Evolutionary conservation across 768 basidiomycete species (phyloP).

Genomic region (Boletus edulis): DNA sequence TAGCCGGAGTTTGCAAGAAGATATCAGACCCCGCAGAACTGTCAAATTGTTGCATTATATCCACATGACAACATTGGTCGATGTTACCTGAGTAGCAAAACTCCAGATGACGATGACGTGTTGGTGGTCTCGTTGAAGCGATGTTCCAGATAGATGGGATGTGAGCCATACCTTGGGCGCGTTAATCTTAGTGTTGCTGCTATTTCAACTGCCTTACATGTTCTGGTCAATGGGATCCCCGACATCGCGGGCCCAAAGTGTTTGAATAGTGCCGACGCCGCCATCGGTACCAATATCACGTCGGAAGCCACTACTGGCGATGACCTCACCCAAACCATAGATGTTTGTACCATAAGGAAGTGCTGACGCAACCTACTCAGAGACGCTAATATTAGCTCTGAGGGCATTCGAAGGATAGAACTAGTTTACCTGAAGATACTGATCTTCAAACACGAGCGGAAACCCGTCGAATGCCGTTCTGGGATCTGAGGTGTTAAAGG

Average conservation of each 20-base stretch:
- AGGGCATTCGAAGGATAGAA: neutral
- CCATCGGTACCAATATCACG: constrained; percentile 54
- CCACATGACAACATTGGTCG: neutral
- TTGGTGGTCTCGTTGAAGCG: constrained; percentile 53
- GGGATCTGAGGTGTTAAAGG: constrained; percentile 49
- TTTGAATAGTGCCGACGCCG: constrained; percentile 56
- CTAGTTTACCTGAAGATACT: constrained; percentile 62
- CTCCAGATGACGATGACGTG: constrained; percentile 65
- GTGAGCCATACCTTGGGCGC: constrained; percentile 58
- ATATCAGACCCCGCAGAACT: constrained; percentile 73
- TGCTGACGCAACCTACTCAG: constrained; percentile 54
- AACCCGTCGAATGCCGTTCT: constrained; percentile 61
- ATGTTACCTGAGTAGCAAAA: constrained; percentile 64
- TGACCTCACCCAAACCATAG: constrained; percentile 75
- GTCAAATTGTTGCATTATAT: constrained; percentile 6
- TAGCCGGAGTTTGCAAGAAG: constrained; percentile 58
- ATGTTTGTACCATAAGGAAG: constrained; percentile 68
- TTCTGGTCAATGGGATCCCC: constrained; percentile 67
- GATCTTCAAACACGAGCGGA: constrained; percentile 74
- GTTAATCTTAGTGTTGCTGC: neutral
- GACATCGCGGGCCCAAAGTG: constrained; percentile 63
- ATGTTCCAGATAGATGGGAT: constrained; percentile 73
- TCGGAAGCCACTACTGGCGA: constrained; percentile 67
- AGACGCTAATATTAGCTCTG: neutral
- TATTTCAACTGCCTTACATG: constrained; percentile 39